phyloP scores from a whole-genome alignment of 306 rosid species.

The Carpinus fangiana region DNA sequence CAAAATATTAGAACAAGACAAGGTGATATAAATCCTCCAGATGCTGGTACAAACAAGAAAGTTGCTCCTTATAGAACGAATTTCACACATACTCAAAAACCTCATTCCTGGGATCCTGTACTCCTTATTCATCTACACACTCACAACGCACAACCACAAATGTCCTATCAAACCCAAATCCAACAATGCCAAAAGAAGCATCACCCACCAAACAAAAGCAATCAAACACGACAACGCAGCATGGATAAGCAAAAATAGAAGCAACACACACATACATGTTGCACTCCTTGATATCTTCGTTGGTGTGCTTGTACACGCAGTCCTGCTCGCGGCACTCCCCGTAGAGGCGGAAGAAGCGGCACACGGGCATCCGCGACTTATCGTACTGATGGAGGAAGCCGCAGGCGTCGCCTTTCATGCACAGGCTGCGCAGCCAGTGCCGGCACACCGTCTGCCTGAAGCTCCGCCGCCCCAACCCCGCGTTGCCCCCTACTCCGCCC shows the following conservation, averaged over 20 bases:
- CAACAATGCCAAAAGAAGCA: background rate
- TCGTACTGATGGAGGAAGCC: slow-evolving; percentile 97
- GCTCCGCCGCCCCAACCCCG: slow-evolving; percentile 61
- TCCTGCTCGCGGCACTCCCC: slow-evolving; percentile 99
- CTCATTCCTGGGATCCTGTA: background rate
- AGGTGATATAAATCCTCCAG: background rate
- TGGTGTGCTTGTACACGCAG: slow-evolving; percentile 95
- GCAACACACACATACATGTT: slow-evolving; percentile 60
- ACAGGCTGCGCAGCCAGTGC: slow-evolving; percentile 92
- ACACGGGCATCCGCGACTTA: slow-evolving; percentile 95
- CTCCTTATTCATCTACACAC: background rate
- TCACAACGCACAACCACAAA: background rate
- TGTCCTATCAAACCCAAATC: background rate
- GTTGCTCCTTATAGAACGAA: background rate
- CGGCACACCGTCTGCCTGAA: slow-evolving; percentile 98
- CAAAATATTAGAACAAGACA: background rate
- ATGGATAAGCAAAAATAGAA: background rate
- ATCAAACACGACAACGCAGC: background rate
- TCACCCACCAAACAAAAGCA: background rate
- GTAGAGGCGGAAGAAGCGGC: slow-evolving; percentile 80
- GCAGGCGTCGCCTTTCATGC: slow-evolving; percentile 99
- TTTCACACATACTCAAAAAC: background rate
- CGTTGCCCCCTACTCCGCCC: slow-evolving; percentile 22
- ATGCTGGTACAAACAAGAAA: background rate
- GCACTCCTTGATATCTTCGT: slow-evolving; percentile 97